Evolutionary conservation across 371 early-diverging fungal genomes (phyloP), one percentile per base, ranked within the genome.

Genomic region (Mortierella sp.): DNA sequence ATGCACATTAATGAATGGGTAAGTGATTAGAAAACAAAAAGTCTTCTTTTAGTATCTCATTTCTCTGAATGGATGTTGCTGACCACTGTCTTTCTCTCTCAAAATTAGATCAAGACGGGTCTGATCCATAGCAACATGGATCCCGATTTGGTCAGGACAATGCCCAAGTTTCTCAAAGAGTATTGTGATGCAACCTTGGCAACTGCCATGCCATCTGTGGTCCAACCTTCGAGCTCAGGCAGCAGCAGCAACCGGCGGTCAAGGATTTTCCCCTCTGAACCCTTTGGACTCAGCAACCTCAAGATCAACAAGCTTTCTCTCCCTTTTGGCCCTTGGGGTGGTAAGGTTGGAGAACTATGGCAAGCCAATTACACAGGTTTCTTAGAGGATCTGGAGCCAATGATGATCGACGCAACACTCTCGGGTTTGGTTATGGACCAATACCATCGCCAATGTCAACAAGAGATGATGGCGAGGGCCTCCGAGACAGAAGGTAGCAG

Each of bases 111-210:
- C 63, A 79, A 72, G 48, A 79, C 79, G 7, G 79, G 73, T 7
- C 47, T 79, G 25, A 79, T 79, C 19, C 79, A 79, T 21, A 66
- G 70, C 26, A 79, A 79, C 67, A 64, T 79, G 70, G 79, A 79
- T 21, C 79, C 79, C 2, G 79, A 72, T 43, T 48, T 79, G 28
- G 79, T 79, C 51, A 63, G 62, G 47, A 64, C 69, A 0, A 55
- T 79, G 1, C 79, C 79, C 5, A 57, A 47, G 57, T 79, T 72
- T 55, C 61, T 79, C 37, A 58, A 52, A 43, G 73, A 72, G 44
- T 79, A 60, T 29, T 66, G 73, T 28, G 79, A 79, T 16, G 67
- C 71, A 12, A 71, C 72, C 14, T 25, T 43, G 1, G 30, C 59
- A 1, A 53, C 58, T n/a, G 68, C 52, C 4, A 46, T 29, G 0